Evolutionary conservation across 2,329 filamentous ascomycete species (phyloP), one percentile per base, ranked within the genome.

Genomic region (Acephala macrosclerotiorum): DNA sequence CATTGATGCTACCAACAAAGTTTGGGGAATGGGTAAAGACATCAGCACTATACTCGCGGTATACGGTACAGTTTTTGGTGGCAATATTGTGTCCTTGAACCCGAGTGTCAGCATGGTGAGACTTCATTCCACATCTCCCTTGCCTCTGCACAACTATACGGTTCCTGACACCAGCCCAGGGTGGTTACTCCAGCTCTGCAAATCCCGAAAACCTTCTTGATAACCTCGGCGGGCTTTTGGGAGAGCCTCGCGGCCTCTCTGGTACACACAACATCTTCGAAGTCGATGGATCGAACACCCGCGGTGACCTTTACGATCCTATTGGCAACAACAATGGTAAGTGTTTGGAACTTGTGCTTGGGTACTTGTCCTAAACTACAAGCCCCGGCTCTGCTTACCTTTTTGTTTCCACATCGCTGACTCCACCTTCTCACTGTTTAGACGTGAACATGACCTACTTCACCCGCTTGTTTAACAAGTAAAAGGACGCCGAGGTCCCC

Each of bases 1-100:
- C 26, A 40, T 64, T n/a, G 11, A 42, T 33, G 55, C 55, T 22
- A 49, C 26, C 26, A 61, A 57, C 38, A 33, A 82, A 67, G 80
- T 81, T 3, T 81, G 75, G 58, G 79, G 78, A 26, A 82, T 82
- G 79, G 77, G 77, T n/a, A 49, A 79, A n/a, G 79, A 79, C 56
- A 66, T 80, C 5, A 75, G 71, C 6, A 75, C 74, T 6, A 64
- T 80, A 20, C 77, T 80, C 12, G 78, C 76, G 40, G 68, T 80
- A 6, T 79, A 80, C 76, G 80, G 79, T 29, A 80, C 79, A 18
- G 77, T 82, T 42, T 80, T 77, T 74, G 78, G 77, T 40, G 81
- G 81, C 2, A 78, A 82, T 60, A 79, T 78, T 18, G 65, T 83
- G 1, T 82, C 82, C 0, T 64, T 83, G 2, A 72, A 79, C 57